Conservation (phyloP, 2,329 filamentous ascomycete species). For the Sporothrix sp. region DNA sequence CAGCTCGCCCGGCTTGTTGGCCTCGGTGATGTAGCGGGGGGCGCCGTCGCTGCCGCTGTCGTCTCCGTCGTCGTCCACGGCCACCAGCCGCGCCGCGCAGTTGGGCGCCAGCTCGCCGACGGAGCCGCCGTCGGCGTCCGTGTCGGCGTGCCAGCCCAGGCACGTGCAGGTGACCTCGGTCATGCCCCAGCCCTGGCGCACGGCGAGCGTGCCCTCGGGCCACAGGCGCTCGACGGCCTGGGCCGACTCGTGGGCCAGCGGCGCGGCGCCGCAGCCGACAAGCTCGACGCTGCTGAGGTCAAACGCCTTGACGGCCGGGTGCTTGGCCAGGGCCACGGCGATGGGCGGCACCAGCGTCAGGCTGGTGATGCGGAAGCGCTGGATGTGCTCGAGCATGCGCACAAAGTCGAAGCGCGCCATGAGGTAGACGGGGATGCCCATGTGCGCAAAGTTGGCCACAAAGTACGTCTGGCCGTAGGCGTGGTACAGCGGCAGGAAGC, state of each 20-base stretch:
- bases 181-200: constrained; percentile 77
- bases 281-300: constrained; percentile 57
- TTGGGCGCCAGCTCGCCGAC: constrained; percentile 65
- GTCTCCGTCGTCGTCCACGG: constrained; percentile 36
- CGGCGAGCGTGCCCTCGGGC: constrained; percentile 33
- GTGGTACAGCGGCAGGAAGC: constrained; percentile 51
- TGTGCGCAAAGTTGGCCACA: constrained; percentile 46
- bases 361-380: constrained; percentile 58
- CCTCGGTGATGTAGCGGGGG: constrained; percentile 32
- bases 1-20: constrained; percentile 55
- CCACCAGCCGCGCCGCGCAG: constrained; percentile 57
- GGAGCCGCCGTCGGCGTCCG: constrained; percentile 28
- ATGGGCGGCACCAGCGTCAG: constrained; percentile 65
- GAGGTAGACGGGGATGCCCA: constrained; percentile 60
- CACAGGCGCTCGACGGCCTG: constrained; percentile 46
- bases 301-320: constrained; percentile 53
- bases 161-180: constrained; percentile 69
- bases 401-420: constrained; percentile 71
- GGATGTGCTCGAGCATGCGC: constrained; percentile 57
- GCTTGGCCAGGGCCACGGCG: constrained; percentile 61
- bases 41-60: not conserved
- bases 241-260: constrained; percentile 47
- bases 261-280: constrained; percentile 60
- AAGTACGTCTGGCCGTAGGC: constrained; percentile 57
- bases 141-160: constrained; percentile 51